A percentile compares a stretch with the other conserved stretches of the same genome.
Evolutionary conservation across 495 filamentous ascomycete species (phyloP).

Genomic region (Podospora bellae-mahoneyi): DNA sequence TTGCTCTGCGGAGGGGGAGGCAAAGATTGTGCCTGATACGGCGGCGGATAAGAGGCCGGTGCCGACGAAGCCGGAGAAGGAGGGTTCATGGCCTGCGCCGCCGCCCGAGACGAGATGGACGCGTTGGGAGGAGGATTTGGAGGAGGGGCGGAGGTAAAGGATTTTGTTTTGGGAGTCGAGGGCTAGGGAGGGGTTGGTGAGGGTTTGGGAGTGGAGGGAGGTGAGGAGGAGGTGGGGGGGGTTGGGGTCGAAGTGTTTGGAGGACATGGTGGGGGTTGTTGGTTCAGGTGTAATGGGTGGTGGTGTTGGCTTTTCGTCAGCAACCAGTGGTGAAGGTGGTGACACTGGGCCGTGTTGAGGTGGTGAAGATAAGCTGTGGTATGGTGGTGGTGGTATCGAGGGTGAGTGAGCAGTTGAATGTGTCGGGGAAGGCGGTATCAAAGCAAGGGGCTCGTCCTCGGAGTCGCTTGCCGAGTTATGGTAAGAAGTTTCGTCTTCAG

Average conservation of each 20-base stretch:
- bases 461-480: neutral
- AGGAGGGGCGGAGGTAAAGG: conserved; percentile 66
- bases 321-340: neutral
- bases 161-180: conserved; percentile 82
- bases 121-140: conserved; percentile 32
- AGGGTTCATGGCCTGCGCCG: conserved; percentile 90
- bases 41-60: conserved; percentile 76
- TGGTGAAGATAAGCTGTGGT: neutral
- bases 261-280: conserved; percentile 41
- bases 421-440: neutral
- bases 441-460: neutral
- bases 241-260: conserved; percentile 93
- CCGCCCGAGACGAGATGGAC: conserved; percentile 88
- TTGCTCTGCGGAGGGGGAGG: conserved; percentile 82
- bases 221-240: conserved; percentile 74
- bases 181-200: conserved; percentile 81
- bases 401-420: neutral
- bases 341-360: neutral
- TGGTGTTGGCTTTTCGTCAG: neutral
- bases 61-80: conserved; percentile 69
- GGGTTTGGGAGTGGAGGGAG: conserved; percentile 71
- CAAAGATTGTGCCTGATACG: conserved; percentile 92
- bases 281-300: neutral
- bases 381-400: neutral
- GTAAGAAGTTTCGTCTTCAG: neutral